Percentiles rank a stretch among this genome's conserved stretches.
phyloP scores from a whole-genome alignment of 345 rosid genomes.

The Hibiscus trionum region DNA sequence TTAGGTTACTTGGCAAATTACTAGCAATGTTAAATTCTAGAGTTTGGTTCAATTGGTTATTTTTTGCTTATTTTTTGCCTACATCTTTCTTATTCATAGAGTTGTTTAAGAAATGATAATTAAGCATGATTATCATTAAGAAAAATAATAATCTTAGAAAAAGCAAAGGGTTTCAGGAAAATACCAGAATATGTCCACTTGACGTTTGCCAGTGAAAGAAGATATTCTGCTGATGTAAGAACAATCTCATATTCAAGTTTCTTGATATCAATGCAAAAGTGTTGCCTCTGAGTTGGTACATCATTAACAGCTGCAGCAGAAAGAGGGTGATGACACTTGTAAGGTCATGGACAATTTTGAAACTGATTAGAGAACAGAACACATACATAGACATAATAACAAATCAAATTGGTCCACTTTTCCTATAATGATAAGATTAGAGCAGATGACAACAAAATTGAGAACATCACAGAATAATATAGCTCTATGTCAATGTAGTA shows the following conservation, averaged over 20 bases:
- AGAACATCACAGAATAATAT: slow-evolving; percentile 1
- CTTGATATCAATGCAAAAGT: slow-evolving; percentile 50
- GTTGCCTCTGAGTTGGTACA: slow-evolving; percentile 32
- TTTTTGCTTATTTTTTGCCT: background rate
- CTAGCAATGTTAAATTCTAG: background rate
- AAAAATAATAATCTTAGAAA: background rate
- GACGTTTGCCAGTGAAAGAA: slow-evolving; percentile 61
- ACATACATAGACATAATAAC: background rate
- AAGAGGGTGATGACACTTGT: background rate
- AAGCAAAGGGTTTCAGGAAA: background rate
- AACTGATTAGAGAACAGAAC: background rate
- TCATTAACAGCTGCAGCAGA: slow-evolving; percentile 36
- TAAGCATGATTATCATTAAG: background rate
- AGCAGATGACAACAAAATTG: slow-evolving; percentile 9
- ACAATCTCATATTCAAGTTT: slow-evolving; percentile 72
- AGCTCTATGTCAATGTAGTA: slow-evolving; percentile 1
- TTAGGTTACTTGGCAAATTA: background rate
- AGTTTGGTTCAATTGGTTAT: background rate
- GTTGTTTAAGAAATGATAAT: background rate
- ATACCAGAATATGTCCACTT: slow-evolving; percentile 69
- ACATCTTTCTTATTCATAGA: background rate
- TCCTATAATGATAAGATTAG: background rate
- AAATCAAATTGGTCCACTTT: background rate
- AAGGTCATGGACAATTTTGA: slow-evolving; percentile 10
- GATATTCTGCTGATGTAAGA: slow-evolving; percentile 71